Percentiles rank a stretch among this genome's conserved stretches.
Evolutionary conservation across 2,329 filamentous ascomycete species (phyloP).

Genomic region (Sporothrix luriei): DNA sequence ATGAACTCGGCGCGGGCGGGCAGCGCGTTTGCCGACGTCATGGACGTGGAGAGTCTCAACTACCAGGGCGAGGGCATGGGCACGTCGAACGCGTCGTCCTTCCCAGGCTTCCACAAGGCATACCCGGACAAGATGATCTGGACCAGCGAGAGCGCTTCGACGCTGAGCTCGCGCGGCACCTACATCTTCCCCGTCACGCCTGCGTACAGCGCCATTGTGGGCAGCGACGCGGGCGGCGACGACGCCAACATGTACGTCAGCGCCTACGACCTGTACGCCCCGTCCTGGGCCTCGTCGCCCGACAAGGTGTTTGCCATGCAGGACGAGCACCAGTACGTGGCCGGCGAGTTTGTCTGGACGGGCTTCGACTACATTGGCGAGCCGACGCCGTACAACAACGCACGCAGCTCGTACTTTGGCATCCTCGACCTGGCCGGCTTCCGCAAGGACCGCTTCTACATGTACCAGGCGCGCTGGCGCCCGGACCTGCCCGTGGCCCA

Average conservation of each 20-base stretch:
- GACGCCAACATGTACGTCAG: constrained; percentile 46
- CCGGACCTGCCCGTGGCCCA: constrained; percentile 53
- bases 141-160: constrained; percentile 49
- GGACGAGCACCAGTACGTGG: constrained; percentile 53
- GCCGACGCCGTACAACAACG: constrained; percentile 45
- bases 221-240: constrained; percentile 48
- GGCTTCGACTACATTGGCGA: constrained; percentile 42
- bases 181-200: constrained; percentile 56
- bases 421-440: constrained; percentile 62
- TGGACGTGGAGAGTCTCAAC: constrained; percentile 57
- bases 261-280: constrained; percentile 56
- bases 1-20: constrained; percentile 52
- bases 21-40: constrained; percentile 44
- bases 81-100: constrained; percentile 40
- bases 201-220: constrained; percentile 41
- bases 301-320: constrained; percentile 58
- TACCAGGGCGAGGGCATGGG: constrained; percentile 57
- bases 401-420: constrained; percentile 58
- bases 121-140: constrained; percentile 54
- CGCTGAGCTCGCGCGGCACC: constrained; percentile 54
- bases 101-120: constrained; percentile 48
- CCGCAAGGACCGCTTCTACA: constrained; percentile 57
- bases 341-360: constrained; percentile 49
- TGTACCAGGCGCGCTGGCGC: constrained; percentile 59
- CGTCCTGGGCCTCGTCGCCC: constrained; percentile 51